These are phyloP conservation scores for Kalanchoe fedtschenkoi DNA, from an alignment of 164 flowering plant genomes.

Conservation along the genomic window DNA sequence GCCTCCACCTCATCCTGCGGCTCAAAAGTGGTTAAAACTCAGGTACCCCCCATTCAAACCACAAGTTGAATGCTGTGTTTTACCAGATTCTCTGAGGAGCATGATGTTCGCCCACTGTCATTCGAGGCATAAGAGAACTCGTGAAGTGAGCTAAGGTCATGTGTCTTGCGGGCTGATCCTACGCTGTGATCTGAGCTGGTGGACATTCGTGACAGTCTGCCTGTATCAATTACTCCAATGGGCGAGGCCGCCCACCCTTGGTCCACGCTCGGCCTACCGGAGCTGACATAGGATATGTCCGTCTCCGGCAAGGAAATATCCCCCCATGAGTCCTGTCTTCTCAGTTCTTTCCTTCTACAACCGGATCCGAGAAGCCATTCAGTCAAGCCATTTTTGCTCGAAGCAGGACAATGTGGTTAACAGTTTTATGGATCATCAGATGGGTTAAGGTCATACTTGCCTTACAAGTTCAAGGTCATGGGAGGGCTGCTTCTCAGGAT, in stretches of 20 bases:
- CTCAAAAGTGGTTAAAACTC: neutral
- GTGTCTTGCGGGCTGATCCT: constrained; percentile 24
- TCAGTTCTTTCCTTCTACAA: constrained; percentile 17
- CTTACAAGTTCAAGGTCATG: constrained; percentile 22
- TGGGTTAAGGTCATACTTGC: too few relatives aligned
- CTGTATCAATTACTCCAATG: constrained; percentile 17
- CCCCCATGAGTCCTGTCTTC: constrained; percentile 10
- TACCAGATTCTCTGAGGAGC: constrained; percentile 24
- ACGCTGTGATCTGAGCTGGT: constrained; percentile 26
- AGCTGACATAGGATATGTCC: constrained; percentile 56
- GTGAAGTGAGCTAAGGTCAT: constrained; percentile 11
- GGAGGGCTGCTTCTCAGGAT: constrained; percentile 12
- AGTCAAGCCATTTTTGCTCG: neutral
- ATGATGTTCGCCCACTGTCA: constrained; percentile 22
- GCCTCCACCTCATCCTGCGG: constrained; percentile 42
- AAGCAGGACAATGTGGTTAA: neutral
- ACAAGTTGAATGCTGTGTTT: neutral
- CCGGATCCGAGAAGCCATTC: neutral
- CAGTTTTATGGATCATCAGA: neutral
- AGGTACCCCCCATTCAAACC: neutral
- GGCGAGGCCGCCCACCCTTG: constrained; percentile 13
- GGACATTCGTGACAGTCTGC: constrained; percentile 25
- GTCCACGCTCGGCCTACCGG: constrained; percentile 42
- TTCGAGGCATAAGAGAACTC: constrained; percentile 16
- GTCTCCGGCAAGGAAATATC: constrained; percentile 32